Base-by-base conservation (phyloP, 1,284 basidiomycete species). In the Puccinia triticina region DNA sequence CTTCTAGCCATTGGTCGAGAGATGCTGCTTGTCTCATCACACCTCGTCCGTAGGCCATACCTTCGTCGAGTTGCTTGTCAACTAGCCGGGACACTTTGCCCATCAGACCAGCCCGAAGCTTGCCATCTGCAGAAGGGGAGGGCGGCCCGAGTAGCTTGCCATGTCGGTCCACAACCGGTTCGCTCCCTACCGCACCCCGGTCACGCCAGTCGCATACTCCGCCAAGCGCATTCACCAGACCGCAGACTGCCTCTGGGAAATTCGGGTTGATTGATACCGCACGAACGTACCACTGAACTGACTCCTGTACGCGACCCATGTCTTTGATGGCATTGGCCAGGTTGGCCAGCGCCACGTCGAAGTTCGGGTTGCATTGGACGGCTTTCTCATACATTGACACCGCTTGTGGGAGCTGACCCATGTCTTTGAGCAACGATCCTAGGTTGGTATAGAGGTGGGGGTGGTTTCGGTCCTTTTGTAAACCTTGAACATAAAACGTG, bases 401-500 rank as follows among this genome's bases (percentile, higher is more conserved):
- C 0, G 91, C 91, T 83, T 89, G 88, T 0, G 87, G 87, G 1
- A 89, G 87, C 29, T 89, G 88, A 7, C 90, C 90, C 67, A 90
- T 88, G 83, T 91, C 91, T 85, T 91, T 91, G 77, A 91, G 86
- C 3, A 91, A 88, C 16, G 90, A 91, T 1, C 91, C 91, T 11
- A 91, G 86, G 84, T 91, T 91, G 10, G 90, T 91, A 83, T 91
- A 88, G 10, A 91, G 86, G 85, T 91, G 90, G 23, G 91, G 90
- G 83, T 91, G 90, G 5, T 87, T 87, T 11, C 89, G 87, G 82
- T 91, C 90, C n/a, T 90, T 86, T 83, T 88, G 87, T 59, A 91
- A 86, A 11, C 91, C 91, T 55, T 88, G 88, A 29, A 89, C 88
- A 85, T 91, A 91, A 85, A 89, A 91, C 46, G 88, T 85, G 75